phyloP scores from a whole-genome alignment of 257 asterid genomes.

The Solanum paucissectum region DNA sequence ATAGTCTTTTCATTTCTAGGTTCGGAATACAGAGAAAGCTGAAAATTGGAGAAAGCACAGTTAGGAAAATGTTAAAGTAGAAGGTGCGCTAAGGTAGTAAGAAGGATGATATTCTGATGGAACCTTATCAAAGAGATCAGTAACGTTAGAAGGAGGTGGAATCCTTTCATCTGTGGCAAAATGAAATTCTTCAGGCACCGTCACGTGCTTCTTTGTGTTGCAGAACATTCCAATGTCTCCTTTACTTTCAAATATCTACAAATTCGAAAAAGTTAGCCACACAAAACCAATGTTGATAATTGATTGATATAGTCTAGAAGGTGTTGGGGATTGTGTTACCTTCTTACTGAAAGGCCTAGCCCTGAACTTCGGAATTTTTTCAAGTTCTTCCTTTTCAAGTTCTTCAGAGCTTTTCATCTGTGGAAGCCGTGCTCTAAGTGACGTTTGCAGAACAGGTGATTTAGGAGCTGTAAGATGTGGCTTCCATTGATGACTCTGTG shows the following conservation, averaged over 20 bases:
- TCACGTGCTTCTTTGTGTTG: conserved; percentile 64
- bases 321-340: conserved; percentile 22
- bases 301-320: not conserved
- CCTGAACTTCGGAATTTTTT: conserved; percentile 65
- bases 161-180: conserved; percentile 82
- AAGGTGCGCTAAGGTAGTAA: not conserved
- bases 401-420: conserved; percentile 60
- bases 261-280: not conserved
- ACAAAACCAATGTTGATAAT: not conserved
- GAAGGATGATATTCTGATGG: not conserved
- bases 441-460: conserved; percentile 76
- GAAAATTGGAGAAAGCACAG: conserved; percentile 2
- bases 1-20: conserved; percentile 49
- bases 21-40: conserved; percentile 79
- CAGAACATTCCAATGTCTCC: conserved; percentile 78
- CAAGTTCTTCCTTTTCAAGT: conserved; percentile 62
- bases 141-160: conserved; percentile 58
- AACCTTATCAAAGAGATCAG: conserved; percentile 77
- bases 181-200: conserved; percentile 80
- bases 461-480: conserved; percentile 77
- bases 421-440: conserved; percentile 76
- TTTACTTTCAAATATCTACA: conserved; percentile 83
- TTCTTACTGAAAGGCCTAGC: conserved; percentile 88
- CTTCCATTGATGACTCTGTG: conserved; percentile 65
- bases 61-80: not conserved